Evolutionary conservation across 805 yeast genomes (phyloP).

Genomic region (Sungouiella thailandica): DNA sequence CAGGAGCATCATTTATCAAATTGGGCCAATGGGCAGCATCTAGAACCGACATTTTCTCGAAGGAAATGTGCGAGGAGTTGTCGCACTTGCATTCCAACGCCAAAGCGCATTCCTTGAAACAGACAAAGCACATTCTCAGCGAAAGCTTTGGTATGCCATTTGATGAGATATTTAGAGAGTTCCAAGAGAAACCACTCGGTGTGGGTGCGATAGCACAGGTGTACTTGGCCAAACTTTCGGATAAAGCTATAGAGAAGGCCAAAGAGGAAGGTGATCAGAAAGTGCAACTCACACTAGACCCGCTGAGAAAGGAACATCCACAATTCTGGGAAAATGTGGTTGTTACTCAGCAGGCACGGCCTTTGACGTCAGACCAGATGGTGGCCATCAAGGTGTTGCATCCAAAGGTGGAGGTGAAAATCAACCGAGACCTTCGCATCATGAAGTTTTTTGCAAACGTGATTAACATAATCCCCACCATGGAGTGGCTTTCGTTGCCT

Average conservation of each 20-base stretch:
- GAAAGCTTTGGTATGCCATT: slow-evolving; percentile 57
- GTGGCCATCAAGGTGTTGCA: slow-evolving; percentile 93
- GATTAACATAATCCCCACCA: slow-evolving; percentile 76
- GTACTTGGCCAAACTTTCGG: slow-evolving; percentile 63
- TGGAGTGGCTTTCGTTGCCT: slow-evolving; percentile 97
- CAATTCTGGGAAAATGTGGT: slow-evolving; percentile 28
- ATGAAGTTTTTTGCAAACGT: slow-evolving; percentile 75
- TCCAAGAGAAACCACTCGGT: slow-evolving; percentile 74
- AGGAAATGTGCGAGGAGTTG: slow-evolving; percentile 70
- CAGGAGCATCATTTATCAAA: slow-evolving; percentile 89
- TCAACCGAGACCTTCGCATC: slow-evolving; percentile 75
- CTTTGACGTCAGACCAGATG: slow-evolving; percentile 40
- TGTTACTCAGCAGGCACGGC: slow-evolving; percentile 27
- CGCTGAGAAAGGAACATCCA: slow-evolving; percentile 6
- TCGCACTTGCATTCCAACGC: slow-evolving; percentile 80
- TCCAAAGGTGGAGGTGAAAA: slow-evolving; percentile 70
- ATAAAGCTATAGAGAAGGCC: slow-evolving; percentile 36
- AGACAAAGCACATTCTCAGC: slow-evolving; percentile 55
- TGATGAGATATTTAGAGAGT: slow-evolving; percentile 77
- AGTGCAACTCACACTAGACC: slow-evolving; percentile 12
- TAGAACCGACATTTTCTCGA: slow-evolving; percentile 87
- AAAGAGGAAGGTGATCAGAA: slow-evolving; percentile 21
- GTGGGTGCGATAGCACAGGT: slow-evolving; percentile 99
- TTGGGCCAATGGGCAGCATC: slow-evolving; percentile 99
- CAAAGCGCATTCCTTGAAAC: slow-evolving; percentile 58